These are phyloP conservation scores for Nannizzia gypsea DNA, from an alignment of 2,329 filamentous ascomycete species.

Conservation along the genomic window DNA sequence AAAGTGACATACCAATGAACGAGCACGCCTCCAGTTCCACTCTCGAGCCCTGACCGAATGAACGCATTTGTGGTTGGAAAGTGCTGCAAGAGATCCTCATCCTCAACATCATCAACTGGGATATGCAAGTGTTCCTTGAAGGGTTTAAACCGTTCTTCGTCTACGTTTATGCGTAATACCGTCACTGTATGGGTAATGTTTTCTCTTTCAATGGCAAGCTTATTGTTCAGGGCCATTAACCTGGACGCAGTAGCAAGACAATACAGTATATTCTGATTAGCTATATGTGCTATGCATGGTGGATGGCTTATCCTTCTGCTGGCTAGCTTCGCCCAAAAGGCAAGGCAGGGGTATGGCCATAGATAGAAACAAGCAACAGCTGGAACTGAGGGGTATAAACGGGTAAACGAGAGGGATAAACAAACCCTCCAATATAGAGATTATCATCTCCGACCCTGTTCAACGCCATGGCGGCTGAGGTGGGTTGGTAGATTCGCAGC, in stretches of 20 bases:
- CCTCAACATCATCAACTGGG: conserved; percentile 80
- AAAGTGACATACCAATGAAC: conserved; percentile 50
- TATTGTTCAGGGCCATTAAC: conserved; percentile 65
- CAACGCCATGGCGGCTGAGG: conserved; percentile 31
- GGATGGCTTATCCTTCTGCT: not conserved
- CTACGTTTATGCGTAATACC: conserved; percentile 53
- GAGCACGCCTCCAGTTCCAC: conserved; percentile 41
- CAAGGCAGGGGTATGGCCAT: not conserved
- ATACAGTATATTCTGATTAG: not conserved
- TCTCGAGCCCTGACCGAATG: conserved; percentile 62
- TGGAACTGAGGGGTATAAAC: not conserved
- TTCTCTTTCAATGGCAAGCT: conserved; percentile 55
- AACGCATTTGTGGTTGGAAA: conserved; percentile 69
- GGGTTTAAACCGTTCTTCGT: conserved; percentile 45
- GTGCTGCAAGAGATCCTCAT: conserved; percentile 73
- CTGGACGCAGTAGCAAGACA: conserved; percentile 35
- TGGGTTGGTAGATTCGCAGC: not conserved
- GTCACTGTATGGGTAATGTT: conserved; percentile 88
- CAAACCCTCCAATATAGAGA: conserved; percentile 68
- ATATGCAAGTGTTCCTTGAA: conserved; percentile 68
- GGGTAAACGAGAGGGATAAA: conserved; percentile 11
- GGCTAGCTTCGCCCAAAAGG: not conserved
- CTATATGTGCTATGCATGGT: conserved; percentile 1
- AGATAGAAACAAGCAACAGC: not conserved
- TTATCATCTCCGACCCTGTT: conserved; percentile 58